Percentiles rank a stretch among this genome's conserved stretches.
phyloP scores from a whole-genome alignment of 768 basidiomycete species.

The Omphalotus guepiniiformis region DNA sequence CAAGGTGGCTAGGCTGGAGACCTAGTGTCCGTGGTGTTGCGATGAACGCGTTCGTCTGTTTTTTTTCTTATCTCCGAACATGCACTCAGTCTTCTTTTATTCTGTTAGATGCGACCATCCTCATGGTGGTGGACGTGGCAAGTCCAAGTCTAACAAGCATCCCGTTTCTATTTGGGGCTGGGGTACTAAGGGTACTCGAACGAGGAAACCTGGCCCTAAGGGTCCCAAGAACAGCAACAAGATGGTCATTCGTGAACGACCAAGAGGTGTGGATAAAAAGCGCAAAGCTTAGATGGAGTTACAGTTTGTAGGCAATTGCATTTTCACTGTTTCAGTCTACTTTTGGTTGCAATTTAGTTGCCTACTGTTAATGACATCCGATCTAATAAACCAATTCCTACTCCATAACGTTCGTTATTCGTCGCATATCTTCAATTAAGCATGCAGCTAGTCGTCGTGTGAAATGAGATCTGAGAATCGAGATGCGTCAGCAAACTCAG shows the following conservation, averaged over 20 bases:
- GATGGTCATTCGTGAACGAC: slow-evolving; percentile 83
- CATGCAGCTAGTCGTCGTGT: too few relatives aligned
- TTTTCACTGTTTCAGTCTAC: too few relatives aligned
- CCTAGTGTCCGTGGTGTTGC: slow-evolving; percentile 92
- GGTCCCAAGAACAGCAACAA: slow-evolving; percentile 89
- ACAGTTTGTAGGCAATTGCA: too few relatives aligned
- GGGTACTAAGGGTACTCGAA: slow-evolving; percentile 89
- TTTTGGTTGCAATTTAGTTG: too few relatives aligned
- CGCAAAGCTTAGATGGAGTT: too few relatives aligned
- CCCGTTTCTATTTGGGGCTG: slow-evolving; percentile 92
- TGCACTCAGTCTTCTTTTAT: slow-evolving; percentile 2
- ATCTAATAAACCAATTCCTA: too few relatives aligned
- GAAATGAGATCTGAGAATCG: too few relatives aligned
- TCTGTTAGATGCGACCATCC: slow-evolving; percentile 86
- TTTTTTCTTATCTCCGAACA: background rate
- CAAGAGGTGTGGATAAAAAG: slow-evolving; percentile 45
- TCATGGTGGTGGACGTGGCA: slow-evolving; percentile 97
- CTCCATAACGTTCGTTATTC: too few relatives aligned
- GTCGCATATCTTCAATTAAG: too few relatives aligned
- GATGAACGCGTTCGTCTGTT: slow-evolving; percentile 81
- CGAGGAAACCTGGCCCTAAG: slow-evolving; percentile 87
- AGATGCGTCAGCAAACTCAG: too few relatives aligned
- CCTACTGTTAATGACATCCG: too few relatives aligned
- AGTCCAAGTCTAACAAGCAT: slow-evolving; percentile 94
- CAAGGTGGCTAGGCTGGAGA: slow-evolving; percentile 80